These are phyloP conservation scores for Phellinidium pouzarii DNA, from an alignment of 1,284 basidiomycete species.

Conservation along the genomic window DNA sequence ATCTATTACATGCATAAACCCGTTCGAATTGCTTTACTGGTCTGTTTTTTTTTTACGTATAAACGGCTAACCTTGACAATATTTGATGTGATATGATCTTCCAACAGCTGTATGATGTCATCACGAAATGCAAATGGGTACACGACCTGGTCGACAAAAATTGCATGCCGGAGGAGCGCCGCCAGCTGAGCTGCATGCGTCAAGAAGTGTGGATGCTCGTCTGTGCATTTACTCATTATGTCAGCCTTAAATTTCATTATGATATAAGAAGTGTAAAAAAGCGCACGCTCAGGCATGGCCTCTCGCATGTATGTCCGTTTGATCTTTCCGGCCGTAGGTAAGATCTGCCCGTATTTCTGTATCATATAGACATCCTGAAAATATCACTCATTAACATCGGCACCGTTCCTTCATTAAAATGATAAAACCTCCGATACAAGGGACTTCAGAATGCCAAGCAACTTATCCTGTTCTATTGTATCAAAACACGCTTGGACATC, in stretches of 20 bases:
- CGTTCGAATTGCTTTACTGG: no score
- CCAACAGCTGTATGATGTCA: slow-evolving; percentile 67
- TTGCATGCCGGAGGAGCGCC: slow-evolving; percentile 58
- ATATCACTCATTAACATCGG: neutral
- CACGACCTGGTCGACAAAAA: slow-evolving; percentile 81
- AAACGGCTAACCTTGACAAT: slow-evolving; percentile 77
- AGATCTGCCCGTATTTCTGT: slow-evolving; percentile 59
- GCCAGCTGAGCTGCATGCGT: slow-evolving; percentile 64
- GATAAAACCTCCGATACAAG: slow-evolving; percentile 63
- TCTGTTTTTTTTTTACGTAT: no score
- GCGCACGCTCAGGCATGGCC: slow-evolving; percentile 60
- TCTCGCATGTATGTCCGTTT: slow-evolving; percentile 52
- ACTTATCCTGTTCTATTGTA: slow-evolving; percentile 85
- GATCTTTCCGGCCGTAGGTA: slow-evolving; percentile 42
- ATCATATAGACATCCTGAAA: slow-evolving; percentile 57
- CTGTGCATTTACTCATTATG: slow-evolving; percentile 30
- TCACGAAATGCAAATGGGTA: slow-evolving; percentile 53
- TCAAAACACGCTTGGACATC: slow-evolving; percentile 97
- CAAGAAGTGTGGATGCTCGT: slow-evolving; percentile 69
- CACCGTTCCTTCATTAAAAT: slow-evolving; percentile 5
- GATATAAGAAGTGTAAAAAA: neutral
- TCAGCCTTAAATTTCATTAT: neutral
- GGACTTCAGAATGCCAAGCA: slow-evolving; percentile 71
- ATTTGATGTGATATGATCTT: slow-evolving; percentile 88
- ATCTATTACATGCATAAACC: no score